Conservation (phyloP, 139 green algal genomes). For the Tetraselmis chui region DNA sequence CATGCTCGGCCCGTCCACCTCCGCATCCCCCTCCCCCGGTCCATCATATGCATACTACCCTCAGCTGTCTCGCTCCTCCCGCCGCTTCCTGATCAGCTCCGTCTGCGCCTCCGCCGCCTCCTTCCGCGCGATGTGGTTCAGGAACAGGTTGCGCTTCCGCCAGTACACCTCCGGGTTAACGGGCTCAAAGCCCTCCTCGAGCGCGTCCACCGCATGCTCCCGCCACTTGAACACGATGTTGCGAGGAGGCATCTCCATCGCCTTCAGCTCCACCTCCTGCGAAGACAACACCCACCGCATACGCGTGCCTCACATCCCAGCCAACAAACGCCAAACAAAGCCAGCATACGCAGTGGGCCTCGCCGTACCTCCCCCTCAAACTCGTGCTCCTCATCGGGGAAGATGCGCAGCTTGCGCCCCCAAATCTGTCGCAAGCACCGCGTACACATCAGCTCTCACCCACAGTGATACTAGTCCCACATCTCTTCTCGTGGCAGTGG, state of each 20-base stretch:
- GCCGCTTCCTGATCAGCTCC: not conserved
- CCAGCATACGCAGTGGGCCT: constrained; percentile 45
- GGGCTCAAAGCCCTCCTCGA: constrained; percentile 62
- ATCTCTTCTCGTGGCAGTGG: too few relatives aligned
- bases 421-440: constrained; percentile 47
- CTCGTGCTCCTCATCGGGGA: constrained; percentile 56
- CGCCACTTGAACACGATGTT: constrained; percentile 42
- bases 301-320: too few relatives aligned
- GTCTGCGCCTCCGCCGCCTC: not conserved
- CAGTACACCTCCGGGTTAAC: constrained; percentile 59
- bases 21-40: too few relatives aligned
- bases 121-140: not conserved
- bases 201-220: constrained; percentile 28
- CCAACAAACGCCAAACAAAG: too few relatives aligned
- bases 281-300: too few relatives aligned
- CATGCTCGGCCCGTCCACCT: too few relatives aligned
- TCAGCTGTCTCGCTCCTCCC: not conserved
- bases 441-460: too few relatives aligned
- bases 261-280: constrained; percentile 41
- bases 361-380: constrained; percentile 51
- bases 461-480: too few relatives aligned
- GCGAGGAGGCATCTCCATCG: constrained; percentile 45
- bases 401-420: constrained; percentile 75
- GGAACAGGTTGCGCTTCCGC: not conserved
- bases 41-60: too few relatives aligned